A percentile compares a stretch with the other conserved stretches of the same genome.
Evolutionary conservation across 2,329 filamentous ascomycete genomes (phyloP).

Genomic region (Dryadomyces sulphureus): DNA sequence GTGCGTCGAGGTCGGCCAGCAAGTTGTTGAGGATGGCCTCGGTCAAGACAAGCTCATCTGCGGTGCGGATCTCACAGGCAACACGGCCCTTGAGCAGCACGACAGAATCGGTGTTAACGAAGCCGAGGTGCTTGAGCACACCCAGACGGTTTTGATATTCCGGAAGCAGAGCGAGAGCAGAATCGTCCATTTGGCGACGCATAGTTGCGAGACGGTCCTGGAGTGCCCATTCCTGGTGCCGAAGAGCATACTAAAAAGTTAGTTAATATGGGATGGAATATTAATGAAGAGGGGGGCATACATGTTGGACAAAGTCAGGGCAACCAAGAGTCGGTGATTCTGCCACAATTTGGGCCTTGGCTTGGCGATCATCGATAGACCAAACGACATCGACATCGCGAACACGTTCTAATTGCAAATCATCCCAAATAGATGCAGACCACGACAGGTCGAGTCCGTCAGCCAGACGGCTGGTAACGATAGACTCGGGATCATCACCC

Average conservation of each 20-base stretch:
- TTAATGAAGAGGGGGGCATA: conserved; percentile 19
- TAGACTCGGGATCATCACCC: neutral
- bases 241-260: conserved; percentile 67
- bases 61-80: conserved; percentile 94
- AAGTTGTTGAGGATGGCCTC: conserved; percentile 96
- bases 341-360: conserved; percentile 46
- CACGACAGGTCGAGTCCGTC: conserved; percentile 56
- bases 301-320: conserved; percentile 72
- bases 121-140: conserved; percentile 80
- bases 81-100: conserved; percentile 97
- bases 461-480: conserved; percentile 40
- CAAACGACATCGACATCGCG: conserved; percentile 74
- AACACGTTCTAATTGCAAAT: conserved; percentile 68
- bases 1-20: conserved; percentile 84
- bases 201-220: conserved; percentile 84
- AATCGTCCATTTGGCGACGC: conserved; percentile 81
- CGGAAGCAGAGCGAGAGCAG: conserved; percentile 86
- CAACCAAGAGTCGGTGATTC: conserved; percentile 54
- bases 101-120: conserved; percentile 73
- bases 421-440: conserved; percentile 63
- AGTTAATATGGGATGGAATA: neutral
- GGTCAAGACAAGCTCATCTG: conserved; percentile 88
- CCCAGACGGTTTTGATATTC: conserved; percentile 93
- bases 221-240: conserved; percentile 92
- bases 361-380: conserved; percentile 55